phyloP scores from a whole-genome alignment of 2,329 filamentous ascomycete species.

The Colletotrichum echinochloae region DNA sequence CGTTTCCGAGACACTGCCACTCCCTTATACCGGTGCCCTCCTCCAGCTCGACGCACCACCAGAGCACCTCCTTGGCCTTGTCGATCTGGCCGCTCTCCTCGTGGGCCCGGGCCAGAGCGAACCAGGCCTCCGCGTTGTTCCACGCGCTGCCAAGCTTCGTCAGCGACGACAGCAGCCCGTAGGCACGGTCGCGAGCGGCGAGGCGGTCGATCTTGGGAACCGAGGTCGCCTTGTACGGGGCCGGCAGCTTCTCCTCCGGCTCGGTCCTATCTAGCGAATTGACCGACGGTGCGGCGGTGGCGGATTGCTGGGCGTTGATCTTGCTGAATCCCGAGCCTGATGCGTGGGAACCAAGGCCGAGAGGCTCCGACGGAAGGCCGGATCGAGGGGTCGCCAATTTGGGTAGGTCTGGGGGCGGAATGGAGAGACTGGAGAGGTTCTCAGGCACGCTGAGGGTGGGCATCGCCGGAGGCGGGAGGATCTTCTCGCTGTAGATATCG shows the following conservation, averaged over 20 bases:
- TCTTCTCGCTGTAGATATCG: slow-evolving; percentile 81
- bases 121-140: slow-evolving; percentile 96
- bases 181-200: slow-evolving; percentile 90
- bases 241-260: slow-evolving; percentile 58
- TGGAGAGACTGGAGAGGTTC: slow-evolving; percentile 42
- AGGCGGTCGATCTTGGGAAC: slow-evolving; percentile 83
- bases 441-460: slow-evolving; percentile 55
- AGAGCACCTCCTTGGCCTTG: slow-evolving; percentile 91
- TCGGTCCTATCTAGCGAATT: slow-evolving; percentile 41
- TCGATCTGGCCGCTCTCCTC: slow-evolving; percentile 87
- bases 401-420: slow-evolving; percentile 25
- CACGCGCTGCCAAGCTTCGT: slow-evolving; percentile 89
- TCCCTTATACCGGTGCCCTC: slow-evolving; percentile 83
- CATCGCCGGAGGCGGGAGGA: slow-evolving; percentile 69
- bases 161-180: slow-evolving; percentile 81
- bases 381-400: slow-evolving; percentile 20
- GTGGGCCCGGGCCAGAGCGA: slow-evolving; percentile 85
- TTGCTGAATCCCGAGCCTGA: slow-evolving; percentile 34
- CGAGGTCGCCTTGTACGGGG: slow-evolving; percentile 68
- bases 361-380: slow-evolving; percentile 57
- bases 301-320: slow-evolving; percentile 35
- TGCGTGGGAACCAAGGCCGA: slow-evolving; percentile 56
- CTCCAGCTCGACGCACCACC: slow-evolving; percentile 98
- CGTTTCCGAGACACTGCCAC: slow-evolving; percentile 78
- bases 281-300: slow-evolving; percentile 28